phyloP scores from a whole-genome alignment of 768 basidiomycete species.

The Lentinula boryana region DNA sequence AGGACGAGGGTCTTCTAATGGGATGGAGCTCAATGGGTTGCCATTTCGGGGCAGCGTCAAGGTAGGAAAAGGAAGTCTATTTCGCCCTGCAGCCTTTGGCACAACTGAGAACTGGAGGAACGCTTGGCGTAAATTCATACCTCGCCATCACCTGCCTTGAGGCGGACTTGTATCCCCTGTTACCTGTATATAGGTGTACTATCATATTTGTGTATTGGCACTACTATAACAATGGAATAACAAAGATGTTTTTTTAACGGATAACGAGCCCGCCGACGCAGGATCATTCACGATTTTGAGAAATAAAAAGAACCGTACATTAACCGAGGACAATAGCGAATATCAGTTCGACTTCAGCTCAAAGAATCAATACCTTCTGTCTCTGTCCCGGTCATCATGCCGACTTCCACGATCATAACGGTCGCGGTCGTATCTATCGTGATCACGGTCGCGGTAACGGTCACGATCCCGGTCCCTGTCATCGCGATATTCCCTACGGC shows the following conservation, averaged over 20 bases:
- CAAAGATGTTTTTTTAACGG: too few species aligned
- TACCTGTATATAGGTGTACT: neutral
- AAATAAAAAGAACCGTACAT: neutral
- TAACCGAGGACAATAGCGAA: neutral
- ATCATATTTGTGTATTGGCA: neutral
- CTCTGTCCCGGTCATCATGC: neutral
- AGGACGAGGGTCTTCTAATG: constrained; percentile 24
- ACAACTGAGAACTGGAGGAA: neutral
- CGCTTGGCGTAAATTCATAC: neutral
- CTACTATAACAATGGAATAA: neutral
- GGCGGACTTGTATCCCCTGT: too few species aligned
- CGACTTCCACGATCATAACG: neutral
- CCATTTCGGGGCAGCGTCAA: constrained; percentile 64
- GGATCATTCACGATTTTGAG: neutral
- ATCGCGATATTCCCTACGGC: constrained; percentile 17
- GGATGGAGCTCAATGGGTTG: constrained; percentile 54
- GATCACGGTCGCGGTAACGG: constrained; percentile 2
- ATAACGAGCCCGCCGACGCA: too few species aligned
- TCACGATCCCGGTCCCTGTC: constrained; percentile 13
- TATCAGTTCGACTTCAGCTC: neutral
- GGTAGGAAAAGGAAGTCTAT: constrained; percentile 49
- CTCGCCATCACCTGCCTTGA: neutral
- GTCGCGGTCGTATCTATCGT: neutral
- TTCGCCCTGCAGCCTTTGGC: neutral
- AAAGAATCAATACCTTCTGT: neutral